These are phyloP conservation scores for Talaromyces wortmannii DNA, from an alignment of 495 filamentous ascomycete species.

Conservation along the genomic window DNA sequence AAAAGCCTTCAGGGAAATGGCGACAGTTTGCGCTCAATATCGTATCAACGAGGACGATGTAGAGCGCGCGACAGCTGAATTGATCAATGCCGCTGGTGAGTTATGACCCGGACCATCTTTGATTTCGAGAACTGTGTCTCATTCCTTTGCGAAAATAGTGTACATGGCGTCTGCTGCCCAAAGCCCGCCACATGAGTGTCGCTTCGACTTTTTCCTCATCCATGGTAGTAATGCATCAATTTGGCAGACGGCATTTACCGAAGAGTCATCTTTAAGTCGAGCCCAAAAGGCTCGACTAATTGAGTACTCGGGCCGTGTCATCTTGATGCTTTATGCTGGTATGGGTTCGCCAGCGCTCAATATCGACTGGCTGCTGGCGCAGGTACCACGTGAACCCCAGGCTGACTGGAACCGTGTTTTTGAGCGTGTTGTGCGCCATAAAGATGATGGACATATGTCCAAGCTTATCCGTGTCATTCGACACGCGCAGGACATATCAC, in stretches of 20 bases:
- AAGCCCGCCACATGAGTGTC: conserved; percentile 5
- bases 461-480: conserved; percentile 8
- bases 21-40: conserved; percentile 6
- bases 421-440: conserved; percentile 5
- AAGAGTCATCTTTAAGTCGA: conserved; percentile 3
- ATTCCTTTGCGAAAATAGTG: background rate
- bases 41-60: conserved; percentile 1
- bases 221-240: conserved; percentile 7
- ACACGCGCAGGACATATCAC: conserved; percentile 4
- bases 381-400: conserved; percentile 2
- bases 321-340: conserved; percentile 5
- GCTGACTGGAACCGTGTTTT: conserved; percentile 6
- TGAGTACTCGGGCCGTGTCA: conserved; percentile 5
- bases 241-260: background rate
- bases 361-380: conserved; percentile 7
- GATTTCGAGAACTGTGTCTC: background rate
- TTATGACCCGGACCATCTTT: background rate
- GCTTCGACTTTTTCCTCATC: conserved; percentile 10
- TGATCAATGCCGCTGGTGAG: conserved; percentile 6
- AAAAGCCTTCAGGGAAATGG: background rate
- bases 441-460: conserved; percentile 10
- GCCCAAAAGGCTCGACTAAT: conserved; percentile 5
- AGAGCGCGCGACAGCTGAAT: conserved; percentile 7
- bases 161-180: conserved; percentile 3
- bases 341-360: conserved; percentile 9